Evolutionary conservation across 2,329 filamentous ascomycete genomes (phyloP), one percentile per base, ranked within the genome.

Genomic region (Rutstroemia sydowiana): DNA sequence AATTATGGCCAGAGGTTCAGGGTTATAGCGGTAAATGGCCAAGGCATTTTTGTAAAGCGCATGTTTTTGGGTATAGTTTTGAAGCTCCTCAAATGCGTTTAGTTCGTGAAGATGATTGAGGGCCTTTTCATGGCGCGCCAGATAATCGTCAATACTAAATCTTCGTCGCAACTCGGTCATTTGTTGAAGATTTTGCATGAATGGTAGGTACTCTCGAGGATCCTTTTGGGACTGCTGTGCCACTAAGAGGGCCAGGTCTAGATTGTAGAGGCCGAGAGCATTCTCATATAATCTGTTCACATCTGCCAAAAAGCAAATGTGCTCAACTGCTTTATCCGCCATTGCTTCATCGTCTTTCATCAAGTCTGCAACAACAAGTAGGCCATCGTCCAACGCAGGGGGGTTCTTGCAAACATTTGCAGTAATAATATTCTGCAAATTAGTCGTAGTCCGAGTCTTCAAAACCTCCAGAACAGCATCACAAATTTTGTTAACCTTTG

Each of bases 141-240:
- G 80, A 64, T 95, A 84, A 63, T 97, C 86, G 65, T 98, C 93
- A 48, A 98, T 95, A 39, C 82, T 81, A 60, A 91, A 95, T 48
- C 83, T 79, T 40, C 88, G 82, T 18, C 89, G 82, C 10, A 87
- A 68, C 10, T 81, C 75, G 0, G 85, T 71, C 60, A 95, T 77
- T 55, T 84, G 77, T 66, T 96, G 88, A 2, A 98, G 77, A 32
- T 84, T 84, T 64, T 95, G 91, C 46, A 98, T 81, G 65, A 97
- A 97, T 3, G 93, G 93, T 7, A 97, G 79, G 61, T 98, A 98
- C 68, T 98, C 93, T 60, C 90, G 77, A 1, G 93, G 93, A 62
- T 98, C 93, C 65, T 92, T 88, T 69, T 98, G 93, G 0, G 91
- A 93, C 65, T 96, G 91, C 65, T 98, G 93, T 0, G 93, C 93